These are phyloP conservation scores for Mucor irregularis DNA, from an alignment of 371 early-diverging fungal species.

Conservation along the genomic window DNA sequence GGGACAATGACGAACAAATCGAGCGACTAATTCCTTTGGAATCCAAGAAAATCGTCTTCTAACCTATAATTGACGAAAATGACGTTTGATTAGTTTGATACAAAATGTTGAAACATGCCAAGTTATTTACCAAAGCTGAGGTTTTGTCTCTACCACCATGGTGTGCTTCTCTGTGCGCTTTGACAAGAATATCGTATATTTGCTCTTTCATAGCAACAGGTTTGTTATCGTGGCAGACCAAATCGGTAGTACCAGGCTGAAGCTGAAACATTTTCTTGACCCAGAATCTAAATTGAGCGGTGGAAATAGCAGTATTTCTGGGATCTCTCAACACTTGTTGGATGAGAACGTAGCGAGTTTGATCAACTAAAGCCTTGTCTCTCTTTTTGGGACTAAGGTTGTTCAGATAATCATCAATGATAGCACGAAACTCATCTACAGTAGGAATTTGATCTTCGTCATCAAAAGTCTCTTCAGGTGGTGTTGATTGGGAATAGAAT, in stretches of 20 bases:
- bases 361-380: constrained; percentile 61
- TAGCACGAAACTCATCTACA: constrained; percentile 37
- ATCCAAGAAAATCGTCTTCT: constrained; percentile 38
- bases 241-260: constrained; percentile 34
- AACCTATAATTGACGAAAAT: constrained; percentile 22
- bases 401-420: constrained; percentile 51
- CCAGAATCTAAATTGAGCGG: constrained; percentile 69
- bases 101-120: neutral
- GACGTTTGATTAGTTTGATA: neutral
- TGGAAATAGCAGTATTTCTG: constrained; percentile 60
- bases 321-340: constrained; percentile 60
- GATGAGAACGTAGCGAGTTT: constrained; percentile 55
- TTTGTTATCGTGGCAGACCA: constrained; percentile 60
- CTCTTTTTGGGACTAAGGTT: constrained; percentile 63
- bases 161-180: constrained; percentile 60
- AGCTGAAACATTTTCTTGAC: constrained; percentile 69
- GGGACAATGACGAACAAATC: constrained; percentile 39
- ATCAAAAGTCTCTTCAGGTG: constrained; percentile 26
- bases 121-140: constrained; percentile 53
- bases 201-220: constrained; percentile 64
- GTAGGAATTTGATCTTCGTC: constrained; percentile 49
- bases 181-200: constrained; percentile 58
- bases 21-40: constrained; percentile 37
- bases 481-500: constrained; percentile 17
- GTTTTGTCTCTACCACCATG: constrained; percentile 70